These are phyloP conservation scores for Diplodia sapinea DNA, from an alignment of 2,329 filamentous ascomycete species.

Conservation along the genomic window DNA sequence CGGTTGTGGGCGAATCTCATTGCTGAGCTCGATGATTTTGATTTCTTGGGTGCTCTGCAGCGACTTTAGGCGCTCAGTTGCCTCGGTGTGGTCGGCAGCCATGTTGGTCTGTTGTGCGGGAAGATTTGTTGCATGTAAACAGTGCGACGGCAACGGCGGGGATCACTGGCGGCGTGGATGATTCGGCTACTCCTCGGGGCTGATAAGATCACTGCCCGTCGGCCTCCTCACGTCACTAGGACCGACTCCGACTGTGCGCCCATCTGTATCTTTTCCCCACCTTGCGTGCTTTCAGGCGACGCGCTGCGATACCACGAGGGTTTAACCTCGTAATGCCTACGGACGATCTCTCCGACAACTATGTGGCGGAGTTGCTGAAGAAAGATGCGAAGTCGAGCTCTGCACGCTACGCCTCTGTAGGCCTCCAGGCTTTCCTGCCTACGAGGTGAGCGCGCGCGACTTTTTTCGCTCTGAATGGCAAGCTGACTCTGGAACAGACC, in stretches of 20 bases:
- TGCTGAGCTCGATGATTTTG: conserved; percentile 77
- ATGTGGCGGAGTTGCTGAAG: conserved; percentile 78
- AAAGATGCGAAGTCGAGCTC: conserved; percentile 78
- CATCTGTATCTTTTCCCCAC: conserved; percentile 1
- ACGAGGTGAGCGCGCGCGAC: conserved; percentile 53
- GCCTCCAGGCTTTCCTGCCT: conserved; percentile 70
- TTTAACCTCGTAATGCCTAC: conserved; percentile 24
- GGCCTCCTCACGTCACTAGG: conserved; percentile 23
- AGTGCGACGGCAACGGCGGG: neutral
- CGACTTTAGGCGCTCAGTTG: conserved; percentile 50
- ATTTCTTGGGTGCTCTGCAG: conserved; percentile 66
- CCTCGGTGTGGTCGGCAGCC: conserved; percentile 11
- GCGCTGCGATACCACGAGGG: neutral
- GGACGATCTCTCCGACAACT: conserved; percentile 70
- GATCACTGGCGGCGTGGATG: neutral
- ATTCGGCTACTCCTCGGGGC: neutral
- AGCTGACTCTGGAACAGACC: conserved; percentile 54
- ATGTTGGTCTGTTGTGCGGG: conserved; percentile 16
- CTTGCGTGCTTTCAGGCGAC: neutral
- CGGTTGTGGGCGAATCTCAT: conserved; percentile 68
- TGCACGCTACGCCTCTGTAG: conserved; percentile 74
- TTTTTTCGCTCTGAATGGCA: neutral
- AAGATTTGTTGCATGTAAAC: conserved; percentile 18
- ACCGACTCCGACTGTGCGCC: neutral
- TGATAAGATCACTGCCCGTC: conserved; percentile 12